Percentiles rank a stretch among this genome's conserved stretches.
These are phyloP conservation scores for Ceratocystis cubensis DNA, from an alignment of 2,329 filamentous ascomycete genomes.

Conservation along the genomic window DNA sequence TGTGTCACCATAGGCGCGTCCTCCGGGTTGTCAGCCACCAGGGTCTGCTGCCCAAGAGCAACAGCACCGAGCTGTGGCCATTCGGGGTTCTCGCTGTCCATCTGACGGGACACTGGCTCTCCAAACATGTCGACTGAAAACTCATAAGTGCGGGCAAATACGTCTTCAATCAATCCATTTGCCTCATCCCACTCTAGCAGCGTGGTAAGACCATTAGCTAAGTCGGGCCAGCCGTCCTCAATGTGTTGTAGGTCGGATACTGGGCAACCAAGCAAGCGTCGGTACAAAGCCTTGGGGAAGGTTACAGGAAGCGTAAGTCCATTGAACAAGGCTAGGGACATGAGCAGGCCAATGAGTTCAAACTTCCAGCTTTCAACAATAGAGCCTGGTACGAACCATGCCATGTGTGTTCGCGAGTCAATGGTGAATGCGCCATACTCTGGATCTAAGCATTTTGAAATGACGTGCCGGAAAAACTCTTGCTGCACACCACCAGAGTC, in stretches of 20 bases:
- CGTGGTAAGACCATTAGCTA: conserved; percentile 59
- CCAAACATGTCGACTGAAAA: conserved; percentile 56
- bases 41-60: conserved; percentile 22
- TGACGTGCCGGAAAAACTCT: conserved; percentile 81
- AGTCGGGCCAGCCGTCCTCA: conserved; percentile 72
- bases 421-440: conserved; percentile 69
- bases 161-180: conserved; percentile 63
- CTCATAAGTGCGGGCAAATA: conserved; percentile 75
- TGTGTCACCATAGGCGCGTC: conserved; percentile 67
- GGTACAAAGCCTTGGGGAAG: conserved; percentile 75
- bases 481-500: conserved; percentile 94
- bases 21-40: conserved; percentile 31
- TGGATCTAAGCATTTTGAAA: conserved; percentile 67
- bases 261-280: conserved; percentile 58
- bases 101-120: conserved; percentile 44
- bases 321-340: conserved; percentile 86
- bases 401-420: conserved; percentile 62
- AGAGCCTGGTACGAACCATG: conserved; percentile 78
- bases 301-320: conserved; percentile 82
- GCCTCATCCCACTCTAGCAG: conserved; percentile 65
- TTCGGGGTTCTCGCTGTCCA: conserved; percentile 36
- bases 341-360: conserved; percentile 74
- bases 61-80: conserved; percentile 24
- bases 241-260: conserved; percentile 64
- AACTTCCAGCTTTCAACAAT: conserved; percentile 79